Base-by-base conservation (phyloP, 345 rosid species). In the Cochlearia excelsa region DNA sequence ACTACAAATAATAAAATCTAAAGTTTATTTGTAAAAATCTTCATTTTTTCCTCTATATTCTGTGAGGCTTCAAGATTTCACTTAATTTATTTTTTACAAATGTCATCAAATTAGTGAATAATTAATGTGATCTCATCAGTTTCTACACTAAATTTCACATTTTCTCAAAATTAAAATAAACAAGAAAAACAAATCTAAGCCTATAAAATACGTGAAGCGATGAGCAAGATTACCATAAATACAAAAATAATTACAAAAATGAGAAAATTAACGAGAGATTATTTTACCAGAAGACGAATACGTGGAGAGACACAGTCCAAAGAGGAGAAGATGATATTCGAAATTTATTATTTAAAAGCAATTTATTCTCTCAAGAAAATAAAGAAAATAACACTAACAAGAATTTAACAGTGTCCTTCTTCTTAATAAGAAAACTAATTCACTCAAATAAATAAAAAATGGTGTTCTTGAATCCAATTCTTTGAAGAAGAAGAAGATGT, bases 271-370 rank as follows among this genome's bases (percentile, higher is more conserved):
- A 41, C 57, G 33, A 26, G 52, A 8, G 63, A 69, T 45, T 57
- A 42, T 26, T 30, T 51, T 59, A 71, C 56, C 70, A 52, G 65
- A 51, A 16, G 56, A 52, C 59, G 65, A 45, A 56, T 29, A 70
- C 61, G 75, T 65, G 75, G 66, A 65, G 38, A 3, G 6, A 64
- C 30, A 45, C 54, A 23, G 61, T 52, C 75, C 75, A 57, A 44
- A 61, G 7, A 63, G 1, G 7, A 54, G 10, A 9, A 6, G 46
- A 59, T 8, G 30, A 57, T 35, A 8, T 7, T 29, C 4, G 5
- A 37, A 16, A 11, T 45, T 37, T 16, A 16, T 35, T 58, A 11
- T 1, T 46, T 5, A 3, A 4, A 54, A 16, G 3, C 10, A 39
- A 31, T 46, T 41, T 60, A 49, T 30, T 51, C 65, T 42, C 28